phyloP scores from a whole-genome alignment of 495 filamentous ascomycete genomes.

The Aspergillus panamensis region DNA sequence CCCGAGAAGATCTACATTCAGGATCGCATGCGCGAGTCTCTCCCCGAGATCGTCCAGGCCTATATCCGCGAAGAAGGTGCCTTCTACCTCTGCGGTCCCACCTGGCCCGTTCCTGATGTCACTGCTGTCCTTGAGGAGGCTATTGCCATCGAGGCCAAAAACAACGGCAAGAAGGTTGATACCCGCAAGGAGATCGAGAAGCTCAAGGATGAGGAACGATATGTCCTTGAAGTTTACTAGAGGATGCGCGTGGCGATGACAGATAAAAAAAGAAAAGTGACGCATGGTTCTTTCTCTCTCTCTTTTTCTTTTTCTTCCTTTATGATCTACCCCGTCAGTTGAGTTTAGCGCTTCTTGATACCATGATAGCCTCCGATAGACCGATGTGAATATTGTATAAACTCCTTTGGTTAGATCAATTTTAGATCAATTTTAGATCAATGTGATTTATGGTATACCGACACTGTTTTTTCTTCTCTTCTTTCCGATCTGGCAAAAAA shows the following conservation, averaged over 20 bases:
- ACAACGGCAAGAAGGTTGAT: slow-evolving; percentile 73
- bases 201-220: slow-evolving; percentile 89
- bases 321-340: slow-evolving; percentile 24
- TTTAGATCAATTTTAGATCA: slow-evolving; percentile 4
- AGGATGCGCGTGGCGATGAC: neutral
- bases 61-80: slow-evolving; percentile 84
- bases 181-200: slow-evolving; percentile 90
- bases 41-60: slow-evolving; percentile 81
- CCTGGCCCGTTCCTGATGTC: slow-evolving; percentile 99
- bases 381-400: neutral
- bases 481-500: too few species aligned
- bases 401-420: neutral
- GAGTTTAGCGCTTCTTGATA: slow-evolving; percentile 26
- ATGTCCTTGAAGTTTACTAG: slow-evolving; percentile 95
- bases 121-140: slow-evolving; percentile 92
- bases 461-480: neutral
- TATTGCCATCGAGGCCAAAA: slow-evolving; percentile 71
- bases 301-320: slow-evolving; percentile 11
- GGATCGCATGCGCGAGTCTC: slow-evolving; percentile 89
- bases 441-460: neutral
- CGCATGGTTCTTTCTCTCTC: neutral
- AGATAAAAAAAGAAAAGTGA: too few species aligned
- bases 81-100: slow-evolving; percentile 97
- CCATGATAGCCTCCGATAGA: slow-evolving; percentile 13
- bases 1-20: slow-evolving; percentile 99